A percentile compares a stretch with the other conserved stretches of the same genome.
These are phyloP conservation scores for Rhypophila decipiens DNA, from an alignment of 495 filamentous ascomycete species.

Conservation along the genomic window DNA sequence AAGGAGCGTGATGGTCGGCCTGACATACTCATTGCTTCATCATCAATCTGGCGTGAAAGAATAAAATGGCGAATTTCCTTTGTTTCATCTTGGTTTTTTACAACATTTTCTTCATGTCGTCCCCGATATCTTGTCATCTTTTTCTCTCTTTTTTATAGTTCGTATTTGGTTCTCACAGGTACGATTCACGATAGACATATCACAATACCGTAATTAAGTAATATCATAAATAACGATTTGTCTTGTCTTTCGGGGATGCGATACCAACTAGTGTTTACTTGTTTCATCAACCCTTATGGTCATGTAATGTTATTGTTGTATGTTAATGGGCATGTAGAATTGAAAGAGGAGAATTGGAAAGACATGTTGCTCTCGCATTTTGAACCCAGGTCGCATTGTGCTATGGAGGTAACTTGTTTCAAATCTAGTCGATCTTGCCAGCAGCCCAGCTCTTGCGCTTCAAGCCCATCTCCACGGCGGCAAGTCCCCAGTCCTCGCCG, in stretches of 20 bases:
- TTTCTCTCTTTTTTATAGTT: neutral
- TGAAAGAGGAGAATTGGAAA: too few species aligned
- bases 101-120: too few species aligned
- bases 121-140: neutral
- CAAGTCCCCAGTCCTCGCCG: constrained; percentile 81
- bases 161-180: constrained; percentile 6
- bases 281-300: too few species aligned
- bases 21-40: neutral
- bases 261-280: too few species aligned
- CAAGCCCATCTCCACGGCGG: constrained; percentile 66
- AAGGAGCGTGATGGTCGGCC: neutral
- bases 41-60: neutral
- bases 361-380: too few species aligned
- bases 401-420: neutral
- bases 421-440: constrained; percentile 48
- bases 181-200: constrained; percentile 32
- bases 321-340: too few species aligned
- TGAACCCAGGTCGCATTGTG: neutral
- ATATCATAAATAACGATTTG: constrained; percentile 14
- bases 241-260: too few species aligned
- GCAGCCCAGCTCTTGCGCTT: constrained; percentile 63
- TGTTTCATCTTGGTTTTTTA: neutral
- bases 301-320: too few species aligned
- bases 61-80: neutral
- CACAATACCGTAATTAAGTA: constrained; percentile 30